A percentile compares a stretch with the other conserved stretches of the same genome.
phyloP scores from a whole-genome alignment of 208 protist genomes.

The Naegleria gruberi region DNA sequence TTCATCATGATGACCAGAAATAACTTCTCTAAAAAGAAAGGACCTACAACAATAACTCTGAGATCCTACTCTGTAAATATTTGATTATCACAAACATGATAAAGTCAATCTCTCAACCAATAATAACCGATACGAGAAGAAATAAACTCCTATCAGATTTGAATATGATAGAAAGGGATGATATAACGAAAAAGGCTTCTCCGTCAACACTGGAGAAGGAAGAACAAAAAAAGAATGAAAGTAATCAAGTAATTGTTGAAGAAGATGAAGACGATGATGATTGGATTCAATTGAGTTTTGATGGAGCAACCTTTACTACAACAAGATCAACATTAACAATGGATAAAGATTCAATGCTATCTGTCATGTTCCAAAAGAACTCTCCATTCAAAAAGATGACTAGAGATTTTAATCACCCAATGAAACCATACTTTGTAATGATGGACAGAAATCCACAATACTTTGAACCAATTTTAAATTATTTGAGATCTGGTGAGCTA shows the following conservation, averaged over 20 bases:
- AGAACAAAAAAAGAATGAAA: too few relatives aligned
- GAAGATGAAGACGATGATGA: background rate
- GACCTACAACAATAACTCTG: too few relatives aligned
- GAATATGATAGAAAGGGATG: too few relatives aligned
- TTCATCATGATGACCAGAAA: too few relatives aligned
- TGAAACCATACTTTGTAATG: background rate
- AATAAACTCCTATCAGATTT: too few relatives aligned
- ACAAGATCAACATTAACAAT: background rate
- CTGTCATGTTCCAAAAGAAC: conserved; percentile 1
- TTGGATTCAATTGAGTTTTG: background rate
- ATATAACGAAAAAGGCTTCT: too few relatives aligned
- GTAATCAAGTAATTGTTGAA: background rate
- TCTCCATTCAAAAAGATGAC: background rate
- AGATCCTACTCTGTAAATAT: too few relatives aligned
- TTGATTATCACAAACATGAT: too few relatives aligned
- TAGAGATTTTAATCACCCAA: conserved; percentile 14
- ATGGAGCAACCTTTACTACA: background rate
- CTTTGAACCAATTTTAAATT: conserved; percentile 20
- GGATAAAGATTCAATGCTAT: background rate
- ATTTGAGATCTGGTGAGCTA: conserved; percentile 21
- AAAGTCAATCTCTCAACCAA: too few relatives aligned
- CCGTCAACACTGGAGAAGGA: too few relatives aligned
- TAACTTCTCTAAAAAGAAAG: too few relatives aligned
- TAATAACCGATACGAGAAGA: too few relatives aligned
- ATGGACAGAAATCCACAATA: conserved; percentile 26